Base-by-base conservation (phyloP, 2,329 filamentous ascomycete genomes). In the Emericellopsis cladophorae region DNA sequence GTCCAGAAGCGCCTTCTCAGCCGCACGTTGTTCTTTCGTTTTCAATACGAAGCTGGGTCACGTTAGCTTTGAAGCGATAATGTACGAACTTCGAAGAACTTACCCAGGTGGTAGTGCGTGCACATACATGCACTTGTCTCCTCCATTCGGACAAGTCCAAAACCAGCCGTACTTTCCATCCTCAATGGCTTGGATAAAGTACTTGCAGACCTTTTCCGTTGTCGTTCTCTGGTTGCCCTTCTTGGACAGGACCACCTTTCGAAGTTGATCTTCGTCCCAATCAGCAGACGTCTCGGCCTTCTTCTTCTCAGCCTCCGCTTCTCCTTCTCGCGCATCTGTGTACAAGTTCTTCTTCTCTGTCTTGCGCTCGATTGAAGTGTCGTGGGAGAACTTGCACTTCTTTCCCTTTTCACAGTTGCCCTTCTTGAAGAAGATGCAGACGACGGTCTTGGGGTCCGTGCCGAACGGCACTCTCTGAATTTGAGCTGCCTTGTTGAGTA, bases 131-230 rank as follows among this genome's bases (percentile, higher is more conserved):
- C 92, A 98, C 64, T 95, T 86, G 58, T 98, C 84, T 48, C 85
- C 90, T 49, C 88, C 89, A 56, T 96, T 96, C 37, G 92, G 92
- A 74, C 92, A 98, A 44, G 79, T 73, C 92, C 92, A 98, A 66
- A 98, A 96, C 92, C 92, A 98, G 47, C 92, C 92, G 55, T 98
- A 98, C 65, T 96, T 98, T 54, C 88, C 85, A 57, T 98, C 92
- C 65, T 98, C 92, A 47, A 98, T 92, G 22, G 92, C 92, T 51
- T 89, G 81, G 58, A 96, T 92, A 60, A 98, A 98, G 70, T 69
- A 95, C 65, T 96, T 98, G 85, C 92, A 98, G 50, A 98, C 92
- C 66, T 96, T 98, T 59, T 98, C 92, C 37, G 92, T 98, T 5
- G 84, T 85, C 18, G 89, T 95, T 59, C 82, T 80, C 45, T 94